phyloP scores from a whole-genome alignment of 805 yeast genomes.

The Candida xyloterini region DNA sequence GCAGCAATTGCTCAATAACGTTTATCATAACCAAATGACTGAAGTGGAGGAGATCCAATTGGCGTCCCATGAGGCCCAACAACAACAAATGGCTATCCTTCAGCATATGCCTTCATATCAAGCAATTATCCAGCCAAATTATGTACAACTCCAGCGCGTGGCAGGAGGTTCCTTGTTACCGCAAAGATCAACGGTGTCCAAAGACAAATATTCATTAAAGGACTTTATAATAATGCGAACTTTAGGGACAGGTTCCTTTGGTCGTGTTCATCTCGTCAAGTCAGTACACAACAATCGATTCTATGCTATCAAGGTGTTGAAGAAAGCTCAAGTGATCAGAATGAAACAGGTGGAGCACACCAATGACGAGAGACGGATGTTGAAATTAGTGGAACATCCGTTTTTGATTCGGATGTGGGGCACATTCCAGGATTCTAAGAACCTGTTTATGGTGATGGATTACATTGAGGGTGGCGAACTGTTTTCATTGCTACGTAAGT shows the following conservation, averaged over 20 bases:
- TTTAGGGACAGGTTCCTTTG: constrained; percentile 60
- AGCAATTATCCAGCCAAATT: constrained; percentile 35
- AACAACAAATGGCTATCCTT: constrained; percentile 28
- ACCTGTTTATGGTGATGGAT: constrained; percentile 62
- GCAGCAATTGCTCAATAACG: constrained; percentile 24
- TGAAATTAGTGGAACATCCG: constrained; percentile 58
- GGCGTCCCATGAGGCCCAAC: constrained; percentile 30
- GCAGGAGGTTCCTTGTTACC: constrained; percentile 32
- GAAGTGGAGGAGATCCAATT: constrained; percentile 16
- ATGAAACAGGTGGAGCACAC: constrained; percentile 67
- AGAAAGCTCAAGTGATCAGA: constrained; percentile 55
- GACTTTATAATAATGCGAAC: constrained; percentile 59
- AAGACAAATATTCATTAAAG: constrained; percentile 53
- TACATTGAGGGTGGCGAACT: constrained; percentile 65
- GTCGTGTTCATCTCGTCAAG: constrained; percentile 56
- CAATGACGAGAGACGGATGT: constrained; percentile 59
- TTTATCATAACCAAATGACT: constrained; percentile 10
- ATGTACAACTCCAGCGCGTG: constrained; percentile 26
- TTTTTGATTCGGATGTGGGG: constrained; percentile 66
- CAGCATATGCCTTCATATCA: constrained; percentile 36
- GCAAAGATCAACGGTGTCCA: constrained; percentile 38
- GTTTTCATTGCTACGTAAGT: constrained; percentile 52
- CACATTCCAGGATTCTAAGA: constrained; percentile 55
- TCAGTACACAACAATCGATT: constrained; percentile 58
- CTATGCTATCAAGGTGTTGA: constrained; percentile 58